Percentiles rank a stretch among this genome's conserved stretches.
phyloP scores from a whole-genome alignment of 2,329 filamentous ascomycete species.

The Chalaropsis ovoidea region DNA sequence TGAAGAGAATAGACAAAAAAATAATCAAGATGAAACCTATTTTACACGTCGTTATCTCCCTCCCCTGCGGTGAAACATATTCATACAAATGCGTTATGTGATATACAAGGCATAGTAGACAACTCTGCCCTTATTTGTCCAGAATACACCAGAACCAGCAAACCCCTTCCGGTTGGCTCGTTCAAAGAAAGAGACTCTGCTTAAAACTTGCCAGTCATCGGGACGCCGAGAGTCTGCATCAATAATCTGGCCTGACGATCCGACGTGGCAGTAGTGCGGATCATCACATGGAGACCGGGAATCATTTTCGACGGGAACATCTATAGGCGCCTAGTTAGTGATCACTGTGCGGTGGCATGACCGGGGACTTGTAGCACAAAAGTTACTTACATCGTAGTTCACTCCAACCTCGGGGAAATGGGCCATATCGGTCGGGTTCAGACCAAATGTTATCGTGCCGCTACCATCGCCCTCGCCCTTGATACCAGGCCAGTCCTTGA shows the following conservation, averaged over 20 bases:
- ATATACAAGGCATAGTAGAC: constrained; percentile 22
- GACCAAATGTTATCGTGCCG: constrained; percentile 77
- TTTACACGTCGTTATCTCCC: background rate
- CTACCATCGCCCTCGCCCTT: constrained; percentile 64
- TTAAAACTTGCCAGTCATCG: constrained; percentile 26
- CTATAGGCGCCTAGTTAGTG: constrained; percentile 31
- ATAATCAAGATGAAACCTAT: constrained; percentile 4
- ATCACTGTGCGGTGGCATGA: no score
- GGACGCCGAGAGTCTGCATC: constrained; percentile 55
- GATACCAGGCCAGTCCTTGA: constrained; percentile 84
- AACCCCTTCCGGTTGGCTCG: background rate
- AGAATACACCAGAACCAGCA: background rate
- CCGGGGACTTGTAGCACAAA: background rate
- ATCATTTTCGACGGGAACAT: constrained; percentile 61
- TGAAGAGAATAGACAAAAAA: background rate
- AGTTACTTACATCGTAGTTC: constrained; percentile 76
- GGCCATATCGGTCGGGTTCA: constrained; percentile 63
- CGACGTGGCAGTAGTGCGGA: constrained; percentile 75
- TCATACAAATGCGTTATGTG: constrained; percentile 16
- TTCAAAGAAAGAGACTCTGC: background rate
- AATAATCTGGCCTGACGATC: constrained; percentile 77
- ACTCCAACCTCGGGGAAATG: constrained; percentile 90
- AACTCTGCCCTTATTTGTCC: background rate
- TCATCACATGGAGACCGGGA: constrained; percentile 70
- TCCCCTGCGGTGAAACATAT: constrained; percentile 10